A percentile compares a stretch with the other conserved stretches of the same genome.
These are phyloP conservation scores for Coelastrella sp. DNA, from an alignment of 139 green algal species.

Conservation along the genomic window DNA sequence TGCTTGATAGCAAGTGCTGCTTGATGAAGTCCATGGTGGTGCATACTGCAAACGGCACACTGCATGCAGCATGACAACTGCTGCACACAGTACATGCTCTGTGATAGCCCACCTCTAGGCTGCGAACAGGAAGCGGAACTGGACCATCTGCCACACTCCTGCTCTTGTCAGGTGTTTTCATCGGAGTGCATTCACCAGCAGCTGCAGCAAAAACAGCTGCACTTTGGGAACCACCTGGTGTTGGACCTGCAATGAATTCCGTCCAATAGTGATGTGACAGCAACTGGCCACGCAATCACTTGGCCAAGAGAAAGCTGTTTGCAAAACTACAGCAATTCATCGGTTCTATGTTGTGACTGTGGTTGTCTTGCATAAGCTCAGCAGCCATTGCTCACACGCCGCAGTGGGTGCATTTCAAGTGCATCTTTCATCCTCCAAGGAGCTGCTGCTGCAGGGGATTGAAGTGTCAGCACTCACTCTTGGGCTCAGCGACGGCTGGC, in stretches of 20 bases:
- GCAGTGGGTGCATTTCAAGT: no score
- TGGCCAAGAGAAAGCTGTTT: background rate
- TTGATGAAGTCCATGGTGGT: no score
- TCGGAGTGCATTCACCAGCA: background rate
- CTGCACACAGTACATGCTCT: no score
- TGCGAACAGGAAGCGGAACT: background rate
- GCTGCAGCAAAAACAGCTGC: background rate
- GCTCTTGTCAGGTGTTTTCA: constrained; percentile 20
- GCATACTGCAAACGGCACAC: no score
- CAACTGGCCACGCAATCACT: background rate
- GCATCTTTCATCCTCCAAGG: no score
- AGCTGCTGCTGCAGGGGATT: background rate
- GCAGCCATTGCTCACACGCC: background rate
- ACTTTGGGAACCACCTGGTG: background rate
- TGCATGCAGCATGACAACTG: no score
- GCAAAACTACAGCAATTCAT: background rate
- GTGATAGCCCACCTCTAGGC: constrained; percentile 5
- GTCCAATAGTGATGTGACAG: background rate
- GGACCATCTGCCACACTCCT: background rate
- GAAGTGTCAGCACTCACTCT: background rate
- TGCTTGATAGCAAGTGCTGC: background rate
- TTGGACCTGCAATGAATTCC: background rate
- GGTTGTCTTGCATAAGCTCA: background rate
- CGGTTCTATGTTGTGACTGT: background rate
- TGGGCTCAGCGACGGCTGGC: background rate